Percentiles rank a stretch among this genome's conserved stretches.
Evolutionary conservation across 78 protist species (phyloP).

Genomic region (Acrasis kona): DNA sequence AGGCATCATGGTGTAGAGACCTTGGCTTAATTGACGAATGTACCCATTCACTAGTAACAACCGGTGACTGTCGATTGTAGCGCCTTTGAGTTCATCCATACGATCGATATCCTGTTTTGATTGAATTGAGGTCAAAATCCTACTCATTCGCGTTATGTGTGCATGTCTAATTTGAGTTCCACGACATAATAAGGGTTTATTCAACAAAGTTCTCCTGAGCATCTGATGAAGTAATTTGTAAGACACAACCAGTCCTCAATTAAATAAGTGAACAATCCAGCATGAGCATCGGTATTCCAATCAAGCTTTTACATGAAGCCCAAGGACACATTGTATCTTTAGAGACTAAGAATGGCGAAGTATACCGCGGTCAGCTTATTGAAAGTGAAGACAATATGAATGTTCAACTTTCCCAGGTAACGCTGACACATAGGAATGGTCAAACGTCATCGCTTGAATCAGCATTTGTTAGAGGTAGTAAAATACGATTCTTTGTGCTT

Average conservation of each 20-base stretch:
- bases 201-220: no score
- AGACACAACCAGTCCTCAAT: no score
- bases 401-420: constrained; percentile 26
- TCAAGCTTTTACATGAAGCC: constrained; percentile 74
- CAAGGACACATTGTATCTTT: constrained; percentile 60
- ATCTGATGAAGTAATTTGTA: no score
- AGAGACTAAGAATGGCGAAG: constrained; percentile 61
- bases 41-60: not conserved
- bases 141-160: no score
- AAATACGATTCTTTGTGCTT: constrained; percentile 46
- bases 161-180: no score
- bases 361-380: constrained; percentile 17
- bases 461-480: constrained; percentile 52
- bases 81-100: no score
- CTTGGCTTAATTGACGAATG: not conserved
- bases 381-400: constrained; percentile 72
- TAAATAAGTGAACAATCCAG: not conserved
- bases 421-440: constrained; percentile 56
- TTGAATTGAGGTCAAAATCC: no score
- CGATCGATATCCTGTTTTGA: no score
- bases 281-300: constrained; percentile 49
- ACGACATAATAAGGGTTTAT: no score
- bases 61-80: not conserved
- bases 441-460: not conserved
- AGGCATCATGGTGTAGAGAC: not conserved